A percentile compares a stretch with the other conserved stretches of the same genome.
phyloP scores from a whole-genome alignment of 306 rosid genomes.

The Glycine soja region DNA sequence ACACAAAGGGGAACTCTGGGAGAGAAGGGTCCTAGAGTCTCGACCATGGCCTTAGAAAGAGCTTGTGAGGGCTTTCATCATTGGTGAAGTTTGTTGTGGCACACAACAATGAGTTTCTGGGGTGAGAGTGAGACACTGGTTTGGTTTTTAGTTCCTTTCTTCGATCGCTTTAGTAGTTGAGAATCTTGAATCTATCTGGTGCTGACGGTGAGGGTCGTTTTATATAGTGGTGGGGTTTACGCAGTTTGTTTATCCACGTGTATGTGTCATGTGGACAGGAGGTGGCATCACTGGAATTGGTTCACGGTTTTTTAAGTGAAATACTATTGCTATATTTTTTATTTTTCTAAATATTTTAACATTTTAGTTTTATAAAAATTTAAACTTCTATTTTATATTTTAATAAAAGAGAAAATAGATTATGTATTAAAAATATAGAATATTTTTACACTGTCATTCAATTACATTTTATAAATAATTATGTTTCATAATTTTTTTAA shows the following conservation, averaged over 20 bases:
- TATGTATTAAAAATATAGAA: too few species aligned
- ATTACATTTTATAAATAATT: too few species aligned
- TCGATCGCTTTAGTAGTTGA: not conserved
- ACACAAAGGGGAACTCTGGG: slow-evolving; percentile 23
- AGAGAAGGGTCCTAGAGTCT: slow-evolving; percentile 28
- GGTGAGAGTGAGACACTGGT: slow-evolving; percentile 15
- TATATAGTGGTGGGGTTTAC: slow-evolving; percentile 33
- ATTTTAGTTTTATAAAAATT: too few species aligned
- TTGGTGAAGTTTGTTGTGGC: not conserved
- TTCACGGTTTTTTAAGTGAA: too few species aligned
- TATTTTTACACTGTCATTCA: too few species aligned
- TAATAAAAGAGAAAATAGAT: too few species aligned
- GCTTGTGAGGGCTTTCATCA: slow-evolving; percentile 67
- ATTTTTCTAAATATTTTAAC: too few species aligned
- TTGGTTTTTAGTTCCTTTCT: not conserved
- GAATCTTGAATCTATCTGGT: slow-evolving; percentile 32
- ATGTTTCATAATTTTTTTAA: too few species aligned
- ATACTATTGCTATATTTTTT: too few species aligned
- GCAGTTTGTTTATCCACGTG: not conserved
- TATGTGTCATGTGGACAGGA: not conserved
- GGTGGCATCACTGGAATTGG: not conserved
- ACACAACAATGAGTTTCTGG: slow-evolving; percentile 4
- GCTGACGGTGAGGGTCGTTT: slow-evolving; percentile 33
- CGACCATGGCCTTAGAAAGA: slow-evolving; percentile 38
- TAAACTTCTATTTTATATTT: too few species aligned